Evolutionary conservation across 805 yeast species (phyloP), one percentile per base, ranked within the genome.

Genomic region (Saccharomycopsis sp.): DNA sequence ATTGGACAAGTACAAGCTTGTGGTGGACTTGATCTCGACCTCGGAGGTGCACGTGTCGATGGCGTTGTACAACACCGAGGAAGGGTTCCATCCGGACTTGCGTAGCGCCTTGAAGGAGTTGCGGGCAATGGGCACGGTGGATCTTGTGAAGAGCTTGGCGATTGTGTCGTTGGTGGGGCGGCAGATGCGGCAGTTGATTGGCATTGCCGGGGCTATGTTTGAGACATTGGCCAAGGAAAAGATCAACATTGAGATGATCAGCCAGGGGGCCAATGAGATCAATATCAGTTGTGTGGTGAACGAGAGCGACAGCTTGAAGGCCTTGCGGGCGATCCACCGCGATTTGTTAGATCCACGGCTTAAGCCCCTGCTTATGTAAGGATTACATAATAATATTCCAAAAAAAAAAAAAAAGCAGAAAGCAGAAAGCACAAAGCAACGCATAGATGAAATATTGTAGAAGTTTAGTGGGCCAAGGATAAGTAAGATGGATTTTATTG

Each of bases 1-100:
- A 19, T 68, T 92, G 55, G 96, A 92, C 63, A 77, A 71, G 50
- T 82, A 75, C 63, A 77, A 75, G 59, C 64, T 89, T 38, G 96
- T 89, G 36, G 97, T 92, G 32, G 98, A 92, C 62, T 75, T 92
- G 56, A 89, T 92, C 54, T 86, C 96, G 35, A 92, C 98, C 3
- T 86, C 96, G 1, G 97, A 92, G 61, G 98, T 92, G 9, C 96
- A 92, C 57, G 95, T 92, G 20, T 89, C 97, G 13, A 89, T 92
- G 97, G 98, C 98, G 3, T 68, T 92, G 50, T 94, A 86, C 50
- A 76, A 80, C 46, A 78, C 78, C 33, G 72, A 77, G 30, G 88
- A 80, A 45, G 79, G 78, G 17, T 54, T 63, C 20, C 58, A 63
- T 39, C 62, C 64, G 38, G 68, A 73, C 12, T 66, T 88, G 51